Evolutionary conservation across 2,329 filamentous ascomycete species (phyloP).

Genomic region (Aureobasidium sp.): DNA sequence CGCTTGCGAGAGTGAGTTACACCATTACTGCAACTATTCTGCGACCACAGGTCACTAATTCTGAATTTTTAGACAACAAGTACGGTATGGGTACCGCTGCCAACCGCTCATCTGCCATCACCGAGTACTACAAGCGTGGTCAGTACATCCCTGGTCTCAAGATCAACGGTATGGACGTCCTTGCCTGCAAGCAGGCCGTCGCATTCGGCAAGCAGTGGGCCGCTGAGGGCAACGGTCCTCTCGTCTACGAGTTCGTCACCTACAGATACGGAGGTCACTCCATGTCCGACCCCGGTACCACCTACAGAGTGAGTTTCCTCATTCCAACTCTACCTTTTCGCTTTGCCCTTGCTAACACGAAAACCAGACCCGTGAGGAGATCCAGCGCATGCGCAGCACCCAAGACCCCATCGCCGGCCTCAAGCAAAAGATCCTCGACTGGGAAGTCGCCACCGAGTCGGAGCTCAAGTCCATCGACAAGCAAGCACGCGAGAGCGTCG

Average conservation of each 20-base stretch:
- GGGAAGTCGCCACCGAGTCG: slow-evolving; percentile 83
- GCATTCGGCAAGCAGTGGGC: slow-evolving; percentile 90
- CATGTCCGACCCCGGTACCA: slow-evolving; percentile 99
- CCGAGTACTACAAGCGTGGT: slow-evolving; percentile 99
- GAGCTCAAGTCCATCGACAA: slow-evolving; percentile 97
- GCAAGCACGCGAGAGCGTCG: slow-evolving; percentile 77
- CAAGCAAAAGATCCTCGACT: slow-evolving; percentile 97
- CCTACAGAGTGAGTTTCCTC: slow-evolving; percentile 60
- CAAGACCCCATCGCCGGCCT: slow-evolving; percentile 97
- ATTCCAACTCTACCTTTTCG: neutral
- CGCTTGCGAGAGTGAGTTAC: slow-evolving; percentile 83
- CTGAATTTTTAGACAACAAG: slow-evolving; percentile 77
- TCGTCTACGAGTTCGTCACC: slow-evolving; percentile 97
- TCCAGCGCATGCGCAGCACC: slow-evolving; percentile 98
- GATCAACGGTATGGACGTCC: slow-evolving; percentile 99
- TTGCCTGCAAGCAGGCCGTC: slow-evolving; percentile 94
- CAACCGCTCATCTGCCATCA: slow-evolving; percentile 85
- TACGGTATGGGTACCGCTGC: slow-evolving; percentile 99
- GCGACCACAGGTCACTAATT: slow-evolving; percentile 19
- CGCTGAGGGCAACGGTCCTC: slow-evolving; percentile 73
- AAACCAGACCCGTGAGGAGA: slow-evolving; percentile 85
- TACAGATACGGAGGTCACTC: slow-evolving; percentile 99
- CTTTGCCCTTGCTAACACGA: neutral
- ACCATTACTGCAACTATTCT: neutral
- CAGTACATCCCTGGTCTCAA: slow-evolving; percentile 99